Evolutionary conservation across 352 stramenopile species (phyloP), one percentile per base, ranked within the genome.

Genomic region (Globisporangium canariense): DNA sequence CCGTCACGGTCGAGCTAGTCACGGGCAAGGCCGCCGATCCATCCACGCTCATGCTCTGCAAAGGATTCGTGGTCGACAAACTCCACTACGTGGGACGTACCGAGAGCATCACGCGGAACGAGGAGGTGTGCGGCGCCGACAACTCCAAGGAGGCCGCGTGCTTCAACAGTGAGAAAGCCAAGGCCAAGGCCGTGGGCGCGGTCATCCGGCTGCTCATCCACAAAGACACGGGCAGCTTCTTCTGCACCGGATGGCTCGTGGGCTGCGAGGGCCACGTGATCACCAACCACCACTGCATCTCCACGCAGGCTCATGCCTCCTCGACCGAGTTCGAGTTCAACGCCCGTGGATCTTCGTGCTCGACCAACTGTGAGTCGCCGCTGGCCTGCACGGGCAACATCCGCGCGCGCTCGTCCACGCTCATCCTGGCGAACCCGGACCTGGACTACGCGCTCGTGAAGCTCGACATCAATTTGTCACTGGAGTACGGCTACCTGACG

Each of bases 251-350:
- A 18, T 94, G 79, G 79, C 66, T 94, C 3, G 7, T 91, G 30
- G 86, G 86, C n/a, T 87, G 74, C 38, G 75, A 94, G 20, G 83
- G 82, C 16, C 83, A 94, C 57, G n/a, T 91, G 43, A 49, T 94
- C 18, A 93, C 86, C 28, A 94, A 94, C 74, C 62, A 91, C 58
- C 86, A 94, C 71, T 94, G 86, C 74, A 91, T 94, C 58, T 71
- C 62, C 5, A 73, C 60, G 25, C 65, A 74, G 47, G 38, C 32
- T 14, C 62, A 90, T 34, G 86, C 86, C 4, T 78, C 51, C n/a
- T 76, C 81, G 62, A 89, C 78, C 2, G 68, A 91, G 54, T 84
- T 87, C 38, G 83, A 94, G 67, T 90, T 94, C 55, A 69, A 73
- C 55, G 85, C 83, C 2, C 66, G 88, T 22, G 74, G 79, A 6